Percentiles rank a stretch among this genome's conserved stretches.
Evolutionary conservation across 345 rosid species (phyloP).

Genomic region (Eucalyptus cloeziana): DNA sequence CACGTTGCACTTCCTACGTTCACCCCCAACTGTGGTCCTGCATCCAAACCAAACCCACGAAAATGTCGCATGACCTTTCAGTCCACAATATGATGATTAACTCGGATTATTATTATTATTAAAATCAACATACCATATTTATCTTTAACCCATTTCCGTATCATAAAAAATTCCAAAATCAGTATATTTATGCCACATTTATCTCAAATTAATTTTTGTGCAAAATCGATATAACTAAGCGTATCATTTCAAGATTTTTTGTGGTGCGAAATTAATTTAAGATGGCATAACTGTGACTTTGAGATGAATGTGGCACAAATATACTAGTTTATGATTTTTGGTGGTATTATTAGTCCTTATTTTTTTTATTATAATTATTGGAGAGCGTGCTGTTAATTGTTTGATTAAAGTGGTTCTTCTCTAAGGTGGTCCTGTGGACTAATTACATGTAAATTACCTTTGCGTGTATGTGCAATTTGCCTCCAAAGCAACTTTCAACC

Average conservation of each 20-base stretch:
- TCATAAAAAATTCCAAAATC: neutral
- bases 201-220: neutral
- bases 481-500: neutral
- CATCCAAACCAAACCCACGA: neutral
- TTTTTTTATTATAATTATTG: neutral
- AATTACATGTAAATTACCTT: neutral
- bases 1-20: neutral
- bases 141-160: rapidly evolving
- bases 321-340: neutral
- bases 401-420: neutral
- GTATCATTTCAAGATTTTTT: neutral
- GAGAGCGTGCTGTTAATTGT: neutral
- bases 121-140: neutral
- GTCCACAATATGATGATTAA: neutral
- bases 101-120: neutral
- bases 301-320: rapidly evolving
- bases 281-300: neutral
- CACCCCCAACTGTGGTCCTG: neutral
- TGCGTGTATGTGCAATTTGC: neutral
- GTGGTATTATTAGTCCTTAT: neutral
- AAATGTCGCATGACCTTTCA: neutral
- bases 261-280: rapidly evolving
- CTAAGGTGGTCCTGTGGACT: neutral
- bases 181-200: rapidly evolving
- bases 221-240: neutral